Evolutionary conservation across 768 basidiomycete species (phyloP).

Genomic region (Lactifluus rugatus): DNA sequence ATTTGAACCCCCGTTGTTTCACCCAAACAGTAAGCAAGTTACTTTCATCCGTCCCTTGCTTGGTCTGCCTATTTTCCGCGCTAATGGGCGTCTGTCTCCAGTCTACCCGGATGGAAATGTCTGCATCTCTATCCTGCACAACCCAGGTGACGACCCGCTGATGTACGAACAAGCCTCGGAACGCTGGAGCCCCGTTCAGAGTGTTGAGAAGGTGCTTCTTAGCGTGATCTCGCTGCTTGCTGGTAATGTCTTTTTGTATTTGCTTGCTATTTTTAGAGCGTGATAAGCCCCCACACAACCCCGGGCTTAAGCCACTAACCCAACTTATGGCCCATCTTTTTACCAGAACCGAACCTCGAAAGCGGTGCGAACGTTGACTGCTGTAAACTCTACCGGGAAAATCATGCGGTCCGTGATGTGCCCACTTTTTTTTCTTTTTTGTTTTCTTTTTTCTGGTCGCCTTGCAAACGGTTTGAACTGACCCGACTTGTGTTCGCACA

Average conservation of each 20-base stretch:
- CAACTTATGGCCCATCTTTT: not conserved
- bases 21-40: slow-evolving; percentile 79
- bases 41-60: not conserved
- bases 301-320: too few species aligned
- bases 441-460: too few species aligned
- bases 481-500: slow-evolving; percentile 17
- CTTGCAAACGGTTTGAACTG: too few species aligned
- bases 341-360: slow-evolving; percentile 87
- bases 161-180: slow-evolving; percentile 95
- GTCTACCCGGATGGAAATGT: slow-evolving; percentile 96
- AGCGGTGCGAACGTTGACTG: slow-evolving; percentile 96
- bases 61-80: not conserved
- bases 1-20: slow-evolving; percentile 94
- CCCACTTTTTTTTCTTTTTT: too few species aligned
- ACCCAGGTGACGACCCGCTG: slow-evolving; percentile 84
- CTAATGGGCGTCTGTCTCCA: slow-evolving; percentile 25
- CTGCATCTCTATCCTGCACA: slow-evolving; percentile 96
- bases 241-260: slow-evolving; percentile 38
- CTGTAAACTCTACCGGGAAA: slow-evolving; percentile 92
- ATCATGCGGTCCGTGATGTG: slow-evolving; percentile 43
- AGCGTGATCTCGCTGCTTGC: slow-evolving; percentile 98
- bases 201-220: slow-evolving; percentile 91
- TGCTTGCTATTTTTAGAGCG: not conserved
- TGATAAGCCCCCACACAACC: not conserved
- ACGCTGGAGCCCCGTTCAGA: slow-evolving; percentile 98